phyloP scores from a whole-genome alignment of 441 rosid genomes.

The Aleurites moluccanus region DNA sequence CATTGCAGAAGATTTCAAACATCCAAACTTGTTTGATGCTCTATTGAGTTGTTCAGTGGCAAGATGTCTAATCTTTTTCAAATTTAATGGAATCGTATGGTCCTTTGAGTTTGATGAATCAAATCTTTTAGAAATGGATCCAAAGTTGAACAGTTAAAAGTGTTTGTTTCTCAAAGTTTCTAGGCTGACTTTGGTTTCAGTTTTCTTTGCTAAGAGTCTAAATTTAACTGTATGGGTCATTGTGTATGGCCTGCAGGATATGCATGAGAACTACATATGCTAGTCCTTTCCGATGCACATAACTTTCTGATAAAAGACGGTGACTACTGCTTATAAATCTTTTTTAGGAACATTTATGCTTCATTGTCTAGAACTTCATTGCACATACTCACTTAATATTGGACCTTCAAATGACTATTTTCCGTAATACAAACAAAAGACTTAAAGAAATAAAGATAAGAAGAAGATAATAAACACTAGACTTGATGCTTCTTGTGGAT shows the following conservation, averaged over 20 bases:
- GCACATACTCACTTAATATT: neutral
- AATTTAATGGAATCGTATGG: neutral
- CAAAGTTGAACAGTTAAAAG: neutral
- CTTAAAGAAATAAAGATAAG: neutral
- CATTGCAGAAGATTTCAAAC: neutral
- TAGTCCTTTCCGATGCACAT: neutral
- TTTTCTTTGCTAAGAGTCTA: neutral
- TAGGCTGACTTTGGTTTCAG: neutral
- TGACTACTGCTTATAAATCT: neutral
- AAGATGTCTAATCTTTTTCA: neutral
- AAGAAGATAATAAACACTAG: neutral
- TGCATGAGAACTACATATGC: neutral
- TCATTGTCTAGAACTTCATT: neutral
- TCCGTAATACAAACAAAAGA: neutral
- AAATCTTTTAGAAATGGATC: neutral
- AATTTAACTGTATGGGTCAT: neutral
- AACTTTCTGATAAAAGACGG: neutral
- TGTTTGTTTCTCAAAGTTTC: neutral
- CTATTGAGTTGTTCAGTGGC: neutral
- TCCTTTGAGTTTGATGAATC: neutral
- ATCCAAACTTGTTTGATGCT: neutral
- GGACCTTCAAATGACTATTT: neutral
- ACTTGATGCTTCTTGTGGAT: constrained; percentile 1
- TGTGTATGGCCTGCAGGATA: neutral
- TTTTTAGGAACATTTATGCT: neutral